Evolutionary conservation across 2,329 filamentous ascomycete species (phyloP).

Genomic region (Microdochium bolleyi): DNA sequence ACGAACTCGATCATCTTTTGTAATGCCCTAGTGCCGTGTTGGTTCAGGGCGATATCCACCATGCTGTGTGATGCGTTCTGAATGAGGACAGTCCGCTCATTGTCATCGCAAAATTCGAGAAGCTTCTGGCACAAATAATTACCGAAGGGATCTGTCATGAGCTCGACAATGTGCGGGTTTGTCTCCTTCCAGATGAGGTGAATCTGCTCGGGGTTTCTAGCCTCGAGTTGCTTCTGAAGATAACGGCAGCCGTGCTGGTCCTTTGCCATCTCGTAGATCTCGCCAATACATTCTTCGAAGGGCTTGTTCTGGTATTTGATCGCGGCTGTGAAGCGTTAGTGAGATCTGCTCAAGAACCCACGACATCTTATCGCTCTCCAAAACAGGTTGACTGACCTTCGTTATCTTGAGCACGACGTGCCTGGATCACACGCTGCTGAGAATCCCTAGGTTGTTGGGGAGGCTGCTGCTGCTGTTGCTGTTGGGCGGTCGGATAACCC

Average conservation of each 20-base stretch:
- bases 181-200: conserved; percentile 94
- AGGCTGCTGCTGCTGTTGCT: neutral
- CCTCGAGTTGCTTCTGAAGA: conserved; percentile 94
- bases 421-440: conserved; percentile 67
- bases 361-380: neutral
- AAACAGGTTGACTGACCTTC: conserved; percentile 40
- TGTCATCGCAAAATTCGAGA: conserved; percentile 88
- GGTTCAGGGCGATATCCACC: conserved; percentile 90
- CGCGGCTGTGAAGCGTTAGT: conserved; percentile 2
- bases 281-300: conserved; percentile 70
- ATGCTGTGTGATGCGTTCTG: conserved; percentile 82
- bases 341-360: neutral
- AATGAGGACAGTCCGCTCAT: conserved; percentile 88
- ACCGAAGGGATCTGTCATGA: conserved; percentile 98
- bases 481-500: conserved; percentile 34
- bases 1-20: conserved; percentile 99
- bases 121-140: conserved; percentile 99
- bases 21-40: conserved; percentile 90
- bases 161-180: conserved; percentile 85
- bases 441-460: conserved; percentile 57
- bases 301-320: conserved; percentile 56
- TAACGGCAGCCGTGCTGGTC: conserved; percentile 97
- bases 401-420: conserved; percentile 65
- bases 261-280: conserved; percentile 88
- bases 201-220: conserved; percentile 72